Conservation (phyloP, 371 early-diverging fungal genomes). For the Circinella minor region DNA sequence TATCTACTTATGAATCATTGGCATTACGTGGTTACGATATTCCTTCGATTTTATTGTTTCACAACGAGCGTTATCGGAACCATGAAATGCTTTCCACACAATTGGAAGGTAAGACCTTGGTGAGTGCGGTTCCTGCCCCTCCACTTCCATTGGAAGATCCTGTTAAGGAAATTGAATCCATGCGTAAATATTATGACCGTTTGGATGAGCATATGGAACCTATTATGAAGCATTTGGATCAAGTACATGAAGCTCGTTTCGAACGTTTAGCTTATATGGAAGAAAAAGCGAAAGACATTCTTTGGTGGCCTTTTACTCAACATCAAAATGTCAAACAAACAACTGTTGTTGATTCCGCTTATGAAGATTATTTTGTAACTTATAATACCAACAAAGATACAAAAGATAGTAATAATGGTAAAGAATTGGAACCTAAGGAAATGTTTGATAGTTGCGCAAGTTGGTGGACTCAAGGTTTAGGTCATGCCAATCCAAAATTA, state of each 20-base stretch:
- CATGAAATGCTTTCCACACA: slow-evolving; percentile 49
- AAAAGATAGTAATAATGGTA: not conserved
- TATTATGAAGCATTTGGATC: slow-evolving; percentile 55
- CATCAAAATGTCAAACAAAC: slow-evolving; percentile 67
- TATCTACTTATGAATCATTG: slow-evolving; percentile 76
- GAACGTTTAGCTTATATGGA: slow-evolving; percentile 65
- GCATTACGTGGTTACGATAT: slow-evolving; percentile 76
- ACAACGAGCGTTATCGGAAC: slow-evolving; percentile 65
- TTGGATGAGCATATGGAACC: slow-evolving; percentile 52
- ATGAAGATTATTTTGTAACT: slow-evolving; percentile 67
- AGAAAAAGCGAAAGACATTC: slow-evolving; percentile 51
- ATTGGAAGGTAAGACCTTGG: slow-evolving; percentile 18
- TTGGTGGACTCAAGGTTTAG: slow-evolving; percentile 90
- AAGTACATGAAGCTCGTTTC: slow-evolving; percentile 55
- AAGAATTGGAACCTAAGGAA: slow-evolving; percentile 29
- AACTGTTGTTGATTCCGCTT: slow-evolving; percentile 81
- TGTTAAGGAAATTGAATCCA: slow-evolving; percentile 50
- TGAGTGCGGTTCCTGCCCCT: slow-evolving; percentile 58
- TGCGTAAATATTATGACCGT: slow-evolving; percentile 62
- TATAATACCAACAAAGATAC: slow-evolving; percentile 34
- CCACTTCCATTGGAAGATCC: slow-evolving; percentile 49
- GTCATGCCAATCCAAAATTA: slow-evolving; percentile 73
- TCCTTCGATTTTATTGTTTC: slow-evolving; percentile 68
- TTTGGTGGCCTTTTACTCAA: slow-evolving; percentile 92
- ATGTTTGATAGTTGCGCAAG: slow-evolving; percentile 81